Percentiles rank a stretch among this genome's conserved stretches.
These are phyloP conservation scores for Clausena lansium DNA, from an alignment of 345 rosid genomes.

Conservation along the genomic window DNA sequence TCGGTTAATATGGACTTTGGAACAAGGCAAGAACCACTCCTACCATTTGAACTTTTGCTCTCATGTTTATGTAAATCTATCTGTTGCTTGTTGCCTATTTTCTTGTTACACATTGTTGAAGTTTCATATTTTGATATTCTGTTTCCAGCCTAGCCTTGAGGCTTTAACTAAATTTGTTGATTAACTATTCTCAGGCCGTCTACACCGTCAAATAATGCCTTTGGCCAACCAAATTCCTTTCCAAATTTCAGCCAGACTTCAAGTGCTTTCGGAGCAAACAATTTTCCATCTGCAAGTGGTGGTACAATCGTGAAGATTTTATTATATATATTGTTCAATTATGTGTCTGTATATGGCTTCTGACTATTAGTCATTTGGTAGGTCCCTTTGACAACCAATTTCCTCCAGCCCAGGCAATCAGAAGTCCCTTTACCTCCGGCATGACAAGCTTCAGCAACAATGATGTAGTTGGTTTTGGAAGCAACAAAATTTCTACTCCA, in stretches of 20 bases:
- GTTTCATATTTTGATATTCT: background rate
- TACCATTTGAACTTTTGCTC: constrained; percentile 5
- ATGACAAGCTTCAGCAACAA: constrained; percentile 23
- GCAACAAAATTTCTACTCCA: constrained; percentile 23
- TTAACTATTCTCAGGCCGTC: constrained; percentile 34
- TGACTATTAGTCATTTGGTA: constrained; percentile 22
- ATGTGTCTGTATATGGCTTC: constrained; percentile 10
- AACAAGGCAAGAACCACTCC: constrained; percentile 27
- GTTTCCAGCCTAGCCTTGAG: no score
- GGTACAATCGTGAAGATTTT: constrained; percentile 15
- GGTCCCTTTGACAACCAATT: constrained; percentile 29
- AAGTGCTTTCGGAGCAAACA: constrained; percentile 23
- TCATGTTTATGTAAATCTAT: background rate
- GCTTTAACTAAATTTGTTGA: constrained; percentile 10
- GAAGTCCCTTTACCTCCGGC: constrained; percentile 22
- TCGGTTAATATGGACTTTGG: constrained; percentile 37
- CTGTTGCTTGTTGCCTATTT: constrained; percentile 8
- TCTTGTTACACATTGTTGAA: background rate
- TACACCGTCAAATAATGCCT: constrained; percentile 33
- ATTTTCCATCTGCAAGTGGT: constrained; percentile 27
- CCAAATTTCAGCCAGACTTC: constrained; percentile 42
- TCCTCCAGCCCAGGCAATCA: constrained; percentile 22
- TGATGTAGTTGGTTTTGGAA: constrained; percentile 15
- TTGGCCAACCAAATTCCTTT: constrained; percentile 43
- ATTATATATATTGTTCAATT: background rate